Conservation (phyloP, 2,329 filamentous ascomycete species). For the Xylaria sp. region DNA sequence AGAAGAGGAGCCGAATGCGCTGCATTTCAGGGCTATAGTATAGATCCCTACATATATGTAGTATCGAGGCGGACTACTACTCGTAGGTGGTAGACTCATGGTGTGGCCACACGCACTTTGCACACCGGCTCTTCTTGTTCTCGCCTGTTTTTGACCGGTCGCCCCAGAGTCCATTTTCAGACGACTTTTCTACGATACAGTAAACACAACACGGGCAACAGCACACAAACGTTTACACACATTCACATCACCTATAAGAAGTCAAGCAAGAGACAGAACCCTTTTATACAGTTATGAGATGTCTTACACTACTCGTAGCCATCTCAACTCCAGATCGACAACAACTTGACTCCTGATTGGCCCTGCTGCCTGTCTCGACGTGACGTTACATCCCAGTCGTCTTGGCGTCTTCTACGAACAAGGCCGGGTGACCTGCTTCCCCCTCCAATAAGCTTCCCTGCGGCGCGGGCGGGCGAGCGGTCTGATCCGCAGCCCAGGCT, state of each 20-base stretch:
- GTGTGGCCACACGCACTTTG: too few relatives aligned
- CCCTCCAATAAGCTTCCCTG: conserved; percentile 16
- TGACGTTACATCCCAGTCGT: conserved; percentile 23
- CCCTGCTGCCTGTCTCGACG: conserved; percentile 14
- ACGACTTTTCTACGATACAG: neutral
- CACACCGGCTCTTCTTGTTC: too few relatives aligned
- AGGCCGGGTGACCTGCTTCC: neutral
- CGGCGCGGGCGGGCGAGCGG: conserved; percentile 17
- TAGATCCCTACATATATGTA: too few relatives aligned
- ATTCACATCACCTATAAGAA: too few relatives aligned
- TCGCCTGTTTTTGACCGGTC: too few relatives aligned
- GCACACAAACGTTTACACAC: neutral
- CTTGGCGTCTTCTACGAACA: conserved; percentile 15
- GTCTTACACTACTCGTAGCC: neutral
- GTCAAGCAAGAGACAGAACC: neutral
- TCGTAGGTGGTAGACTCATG: too few relatives aligned
- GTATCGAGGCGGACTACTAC: too few relatives aligned
- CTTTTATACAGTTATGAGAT: neutral
- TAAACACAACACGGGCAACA: neutral
- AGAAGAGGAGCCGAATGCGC: neutral
- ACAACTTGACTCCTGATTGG: conserved; percentile 10
- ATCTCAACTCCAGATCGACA: neutral
- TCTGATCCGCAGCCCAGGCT: conserved; percentile 1
- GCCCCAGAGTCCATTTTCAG: neutral
- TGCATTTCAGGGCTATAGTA: neutral